Evolutionary conservation across 371 early-diverging fungal species (phyloP), one percentile per base, ranked within the genome.

Genomic region (Gilbertella persicaria): DNA sequence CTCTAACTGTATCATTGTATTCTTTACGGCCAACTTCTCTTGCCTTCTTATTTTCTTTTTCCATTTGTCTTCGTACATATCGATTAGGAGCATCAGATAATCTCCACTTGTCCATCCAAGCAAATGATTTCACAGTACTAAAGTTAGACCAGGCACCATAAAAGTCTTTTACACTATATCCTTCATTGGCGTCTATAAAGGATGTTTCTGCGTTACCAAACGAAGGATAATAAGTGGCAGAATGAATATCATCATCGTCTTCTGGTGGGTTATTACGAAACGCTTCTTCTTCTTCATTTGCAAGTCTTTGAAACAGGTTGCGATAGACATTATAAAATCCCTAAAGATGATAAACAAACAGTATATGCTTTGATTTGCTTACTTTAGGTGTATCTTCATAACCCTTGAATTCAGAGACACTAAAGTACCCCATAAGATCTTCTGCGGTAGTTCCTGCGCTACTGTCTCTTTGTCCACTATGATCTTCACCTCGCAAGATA

Each of bases 1-100:
- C 84, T 53, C 82, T 50, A 1, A 98, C 90, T 0, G 93, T 84
- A 21, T 93, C 94, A 62, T 84, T 90, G 66, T 89, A 98, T 56
- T 93, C 94, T 23, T 82, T 79, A 37, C 86, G 75, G n/a, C 85
- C 95, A 4, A 69, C 60, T n/a, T 93, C 92, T 28, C 97, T 71
- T n/a, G 83, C 71, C 60, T 89, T 90, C 62, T 84, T 83, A 71
- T 97, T 97, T 50, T 96, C 93, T 58, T 90, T 91, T 60, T 97
- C 96, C 93, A 96, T 94, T 12, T 81, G 70, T 41, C 97, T 72
- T 9, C 92, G 85, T 5, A 90, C 73, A 36, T 74, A 62, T 25
- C 99, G 83, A 67, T 93, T 93, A 2, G 89, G 90, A 48, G 93
- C 86, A 46, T 95, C 93, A 0, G 88, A 73, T 3, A 93, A 74